Evolutionary conservation across 805 yeast genomes (phyloP).

Genomic region (Yarrowia hollandica): DNA sequence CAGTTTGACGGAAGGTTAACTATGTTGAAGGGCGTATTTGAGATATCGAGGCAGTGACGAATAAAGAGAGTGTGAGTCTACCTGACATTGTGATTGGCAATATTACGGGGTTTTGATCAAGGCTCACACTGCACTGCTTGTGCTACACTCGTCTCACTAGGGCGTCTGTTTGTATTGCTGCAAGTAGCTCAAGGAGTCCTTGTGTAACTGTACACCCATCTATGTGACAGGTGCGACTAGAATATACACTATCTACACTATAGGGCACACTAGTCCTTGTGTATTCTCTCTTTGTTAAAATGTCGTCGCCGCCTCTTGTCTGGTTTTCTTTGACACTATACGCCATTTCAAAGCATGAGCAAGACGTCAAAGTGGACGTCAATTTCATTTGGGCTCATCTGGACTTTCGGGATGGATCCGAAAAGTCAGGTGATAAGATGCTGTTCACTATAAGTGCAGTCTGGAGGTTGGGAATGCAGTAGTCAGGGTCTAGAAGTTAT

Average conservation of each 20-base stretch:
- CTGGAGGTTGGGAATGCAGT: neutral
- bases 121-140: too few relatives aligned
- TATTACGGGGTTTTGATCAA: too few relatives aligned
- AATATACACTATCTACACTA: slow-evolving; percentile 22
- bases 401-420: slow-evolving; percentile 18
- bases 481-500: slow-evolving; percentile 23
- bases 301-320: slow-evolving; percentile 3
- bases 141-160: too few relatives aligned
- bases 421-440: neutral
- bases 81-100: neutral
- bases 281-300: neutral
- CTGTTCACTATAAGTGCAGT: neutral
- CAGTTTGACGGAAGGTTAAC: neutral
- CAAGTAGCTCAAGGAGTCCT: too few relatives aligned
- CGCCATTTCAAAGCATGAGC: slow-evolving; percentile 12
- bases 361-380: neutral
- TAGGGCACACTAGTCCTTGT: slow-evolving; percentile 12
- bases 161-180: too few relatives aligned
- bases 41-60: too few relatives aligned
- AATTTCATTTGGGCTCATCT: neutral
- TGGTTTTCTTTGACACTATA: too few relatives aligned
- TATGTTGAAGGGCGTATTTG: too few relatives aligned
- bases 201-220: too few relatives aligned
- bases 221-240: slow-evolving; percentile 16
- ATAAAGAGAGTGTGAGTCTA: too few relatives aligned